Conservation (phyloP, 371 early-diverging fungal genomes). For the Neoconidiobolus thromboides region DNA sequence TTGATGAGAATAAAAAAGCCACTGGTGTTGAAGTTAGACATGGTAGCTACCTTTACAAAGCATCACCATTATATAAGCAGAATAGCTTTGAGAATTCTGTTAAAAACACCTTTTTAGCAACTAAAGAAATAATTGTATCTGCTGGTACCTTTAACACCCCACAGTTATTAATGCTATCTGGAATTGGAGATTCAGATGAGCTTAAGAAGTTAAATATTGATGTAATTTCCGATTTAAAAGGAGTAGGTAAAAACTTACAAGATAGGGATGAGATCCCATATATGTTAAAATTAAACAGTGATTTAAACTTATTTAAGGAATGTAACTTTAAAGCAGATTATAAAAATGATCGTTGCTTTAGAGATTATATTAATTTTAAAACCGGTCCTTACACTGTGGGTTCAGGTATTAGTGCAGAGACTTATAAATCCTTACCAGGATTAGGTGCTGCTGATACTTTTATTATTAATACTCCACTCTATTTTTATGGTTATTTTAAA, state of each 20-base stretch:
- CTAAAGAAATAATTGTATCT: constrained; percentile 12
- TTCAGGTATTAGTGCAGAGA: background rate
- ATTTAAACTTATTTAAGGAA: background rate
- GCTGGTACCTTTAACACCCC: constrained; percentile 12
- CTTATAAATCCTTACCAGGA: background rate
- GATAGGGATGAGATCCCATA: background rate
- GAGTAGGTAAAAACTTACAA: background rate
- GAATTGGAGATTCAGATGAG: constrained; percentile 7
- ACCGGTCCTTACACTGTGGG: background rate
- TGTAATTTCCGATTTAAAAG: background rate
- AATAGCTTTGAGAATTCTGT: background rate
- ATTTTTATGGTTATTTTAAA: background rate
- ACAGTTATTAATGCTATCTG: constrained; percentile 13
- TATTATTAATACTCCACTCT: background rate
- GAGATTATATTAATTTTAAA: background rate
- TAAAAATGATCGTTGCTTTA: background rate
- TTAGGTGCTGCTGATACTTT: background rate
- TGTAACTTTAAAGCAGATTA: background rate
- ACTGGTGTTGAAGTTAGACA: background rate
- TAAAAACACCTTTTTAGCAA: constrained; percentile 6
- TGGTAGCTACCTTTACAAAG: background rate
- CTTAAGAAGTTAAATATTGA: background rate
- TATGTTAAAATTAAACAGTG: background rate
- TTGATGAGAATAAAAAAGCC: background rate
- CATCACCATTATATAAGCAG: background rate